Conservation (phyloP, 2,329 filamentous ascomycete species). For the Aspergillus chevalieri region DNA sequence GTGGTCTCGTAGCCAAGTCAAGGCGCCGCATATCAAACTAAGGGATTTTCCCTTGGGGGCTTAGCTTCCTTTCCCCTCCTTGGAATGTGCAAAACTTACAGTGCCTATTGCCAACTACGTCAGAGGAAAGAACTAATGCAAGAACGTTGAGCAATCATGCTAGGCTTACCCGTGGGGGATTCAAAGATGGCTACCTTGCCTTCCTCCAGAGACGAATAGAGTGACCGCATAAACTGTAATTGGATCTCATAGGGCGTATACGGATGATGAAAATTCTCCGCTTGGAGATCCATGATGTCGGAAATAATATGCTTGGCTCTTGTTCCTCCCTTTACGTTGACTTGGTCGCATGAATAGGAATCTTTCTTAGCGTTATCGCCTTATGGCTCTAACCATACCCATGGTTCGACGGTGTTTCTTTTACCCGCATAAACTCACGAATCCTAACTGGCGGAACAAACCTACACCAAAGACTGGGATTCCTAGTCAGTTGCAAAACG, state of each 20-base stretch:
- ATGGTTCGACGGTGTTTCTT: too few relatives aligned
- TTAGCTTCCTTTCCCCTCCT: background rate
- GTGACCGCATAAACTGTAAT: conserved; percentile 74
- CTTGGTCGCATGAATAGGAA: too few relatives aligned
- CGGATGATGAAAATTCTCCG: conserved; percentile 71
- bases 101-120: conserved; percentile 30
- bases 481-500: background rate
- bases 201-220: conserved; percentile 72
- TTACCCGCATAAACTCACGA: too few relatives aligned
- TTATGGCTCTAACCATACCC: too few relatives aligned
- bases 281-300: conserved; percentile 27
- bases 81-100: conserved; percentile 23
- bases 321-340: background rate
- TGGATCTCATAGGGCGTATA: conserved; percentile 85
- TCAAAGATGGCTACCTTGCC: conserved; percentile 84
- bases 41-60: conserved; percentile 70
- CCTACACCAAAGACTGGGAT: background rate
- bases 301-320: background rate
- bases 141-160: background rate
- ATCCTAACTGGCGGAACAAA: too few relatives aligned
- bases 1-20: conserved; percentile 86
- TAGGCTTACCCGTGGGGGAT: conserved; percentile 72
- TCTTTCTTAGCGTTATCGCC: too few relatives aligned
- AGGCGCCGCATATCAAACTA: conserved; percentile 78
- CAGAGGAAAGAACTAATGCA: conserved; percentile 6